These are phyloP conservation scores for Telopea speciosissima DNA, from an alignment of 177 flowering plant species.

Conservation along the genomic window DNA sequence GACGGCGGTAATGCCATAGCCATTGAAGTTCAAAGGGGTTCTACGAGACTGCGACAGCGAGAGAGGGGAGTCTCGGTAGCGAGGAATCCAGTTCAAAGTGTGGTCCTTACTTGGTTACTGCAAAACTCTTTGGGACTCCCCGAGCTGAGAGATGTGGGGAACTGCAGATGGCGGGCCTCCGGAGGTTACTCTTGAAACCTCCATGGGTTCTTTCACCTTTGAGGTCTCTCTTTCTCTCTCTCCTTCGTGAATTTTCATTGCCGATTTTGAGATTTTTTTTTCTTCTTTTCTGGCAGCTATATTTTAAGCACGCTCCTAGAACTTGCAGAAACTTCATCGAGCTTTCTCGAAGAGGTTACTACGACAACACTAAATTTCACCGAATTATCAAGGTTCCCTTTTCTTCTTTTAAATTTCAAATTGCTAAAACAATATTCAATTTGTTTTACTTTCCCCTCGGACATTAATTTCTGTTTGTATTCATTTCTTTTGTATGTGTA, in stretches of 20 bases:
- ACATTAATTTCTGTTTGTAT: background rate
- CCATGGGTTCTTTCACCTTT: conserved; percentile 84
- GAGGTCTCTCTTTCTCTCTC: conserved; percentile 42
- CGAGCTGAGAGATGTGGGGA: conserved; percentile 44
- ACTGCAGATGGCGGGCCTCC: conserved; percentile 68
- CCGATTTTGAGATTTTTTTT: background rate
- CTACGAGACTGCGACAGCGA: no score
- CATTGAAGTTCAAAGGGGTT: no score
- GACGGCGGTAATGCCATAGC: no score
- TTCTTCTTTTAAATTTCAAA: background rate
- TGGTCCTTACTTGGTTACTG: no score
- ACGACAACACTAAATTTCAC: conserved; percentile 81
- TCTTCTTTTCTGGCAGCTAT: conserved; percentile 37
- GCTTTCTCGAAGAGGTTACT: conserved; percentile 81
- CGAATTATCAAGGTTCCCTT: conserved; percentile 71
- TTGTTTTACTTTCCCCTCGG: background rate
- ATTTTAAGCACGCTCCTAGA: conserved; percentile 86
- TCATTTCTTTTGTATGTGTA: conserved; percentile 15
- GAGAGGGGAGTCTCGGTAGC: no score
- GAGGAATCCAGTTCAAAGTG: no score
- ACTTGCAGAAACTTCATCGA: conserved; percentile 91
- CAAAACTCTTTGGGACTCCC: no score
- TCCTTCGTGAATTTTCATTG: background rate
- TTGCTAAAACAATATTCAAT: background rate
- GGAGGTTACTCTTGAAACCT: conserved; percentile 89